Percentiles rank a stretch among this genome's conserved stretches.
These are phyloP conservation scores for Zygoascus ofunaensis DNA, from an alignment of 805 yeast genomes.

Conservation along the genomic window DNA sequence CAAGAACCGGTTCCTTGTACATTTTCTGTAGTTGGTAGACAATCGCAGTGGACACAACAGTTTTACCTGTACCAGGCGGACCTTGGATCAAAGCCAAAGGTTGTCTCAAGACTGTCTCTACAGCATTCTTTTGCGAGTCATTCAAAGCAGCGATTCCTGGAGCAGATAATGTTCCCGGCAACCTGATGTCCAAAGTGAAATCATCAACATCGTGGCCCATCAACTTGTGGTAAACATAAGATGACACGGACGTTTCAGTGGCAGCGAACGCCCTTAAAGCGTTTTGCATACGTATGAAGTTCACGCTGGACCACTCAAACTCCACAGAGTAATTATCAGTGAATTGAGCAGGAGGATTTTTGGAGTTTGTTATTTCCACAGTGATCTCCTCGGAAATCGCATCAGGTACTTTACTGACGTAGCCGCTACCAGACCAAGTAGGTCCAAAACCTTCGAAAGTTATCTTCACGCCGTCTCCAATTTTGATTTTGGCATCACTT, in stretches of 20 bases:
- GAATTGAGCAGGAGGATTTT: constrained; percentile 43
- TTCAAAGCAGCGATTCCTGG: constrained; percentile 65
- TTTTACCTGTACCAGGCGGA: constrained; percentile 95
- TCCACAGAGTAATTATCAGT: constrained; percentile 70
- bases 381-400: constrained; percentile 59
- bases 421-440: constrained; percentile 69
- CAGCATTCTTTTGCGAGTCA: constrained; percentile 71
- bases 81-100: constrained; percentile 85
- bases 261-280: constrained; percentile 68
- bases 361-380: constrained; percentile 47
- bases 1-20: constrained; percentile 58
- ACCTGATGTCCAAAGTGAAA: constrained; percentile 33
- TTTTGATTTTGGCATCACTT: constrained; percentile 57
- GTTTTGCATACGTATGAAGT: constrained; percentile 75
- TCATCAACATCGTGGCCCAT: constrained; percentile 71
- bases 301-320: constrained; percentile 80
- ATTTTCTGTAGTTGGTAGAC: constrained; percentile 62
- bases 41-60: constrained; percentile 86
- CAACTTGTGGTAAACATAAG: constrained; percentile 64
- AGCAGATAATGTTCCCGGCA: constrained; percentile 50
- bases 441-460: constrained; percentile 50
- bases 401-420: constrained; percentile 61
- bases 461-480: constrained; percentile 75
- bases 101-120: constrained; percentile 52
- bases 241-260: constrained; percentile 58